Evolutionary conservation across 1,284 basidiomycete species (phyloP).

Genomic region (Violaceomyces palustris): DNA sequence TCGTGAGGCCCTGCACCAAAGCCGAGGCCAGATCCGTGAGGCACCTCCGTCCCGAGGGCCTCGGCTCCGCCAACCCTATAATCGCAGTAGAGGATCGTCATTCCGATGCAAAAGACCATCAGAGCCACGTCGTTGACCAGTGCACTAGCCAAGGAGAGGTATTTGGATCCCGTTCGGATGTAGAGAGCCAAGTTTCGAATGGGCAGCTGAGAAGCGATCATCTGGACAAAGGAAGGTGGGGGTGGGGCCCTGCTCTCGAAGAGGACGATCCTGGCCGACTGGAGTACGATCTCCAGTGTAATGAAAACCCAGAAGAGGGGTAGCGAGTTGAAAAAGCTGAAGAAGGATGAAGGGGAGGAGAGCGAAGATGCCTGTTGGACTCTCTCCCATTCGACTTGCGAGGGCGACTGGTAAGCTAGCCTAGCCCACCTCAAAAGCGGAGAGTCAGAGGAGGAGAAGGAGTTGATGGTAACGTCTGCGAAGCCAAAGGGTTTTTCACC

Average conservation of each 20-base stretch:
- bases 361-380: too few relatives aligned
- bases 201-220: slow-evolving; percentile 13
- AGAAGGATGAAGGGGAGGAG: neutral
- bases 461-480: slow-evolving; percentile 1
- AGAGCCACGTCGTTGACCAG: slow-evolving; percentile 33
- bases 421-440: slow-evolving; percentile 38
- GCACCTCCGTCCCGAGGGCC: too few relatives aligned
- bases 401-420: slow-evolving; percentile 30
- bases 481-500: too few relatives aligned
- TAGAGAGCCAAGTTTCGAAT: slow-evolving; percentile 18
- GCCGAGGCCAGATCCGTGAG: too few relatives aligned
- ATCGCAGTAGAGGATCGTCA: slow-evolving; percentile 20
- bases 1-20: too few relatives aligned
- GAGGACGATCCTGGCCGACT: slow-evolving; percentile 30
- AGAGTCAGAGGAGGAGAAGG: too few relatives aligned
- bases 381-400: slow-evolving; percentile 13
- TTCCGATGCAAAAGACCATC: slow-evolving; percentile 36
- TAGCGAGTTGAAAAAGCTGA: slow-evolving; percentile 1
- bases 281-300: slow-evolving; percentile 38
- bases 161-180: slow-evolving; percentile 11
- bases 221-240: slow-evolving; percentile 15
- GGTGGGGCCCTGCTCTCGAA: slow-evolving; percentile 19
- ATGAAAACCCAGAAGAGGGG: slow-evolving; percentile 51
- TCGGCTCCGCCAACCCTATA: slow-evolving; percentile 6
- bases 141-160: slow-evolving; percentile 18